Conservation (phyloP, 306 rosid genomes). For the Lupinus albus region DNA sequence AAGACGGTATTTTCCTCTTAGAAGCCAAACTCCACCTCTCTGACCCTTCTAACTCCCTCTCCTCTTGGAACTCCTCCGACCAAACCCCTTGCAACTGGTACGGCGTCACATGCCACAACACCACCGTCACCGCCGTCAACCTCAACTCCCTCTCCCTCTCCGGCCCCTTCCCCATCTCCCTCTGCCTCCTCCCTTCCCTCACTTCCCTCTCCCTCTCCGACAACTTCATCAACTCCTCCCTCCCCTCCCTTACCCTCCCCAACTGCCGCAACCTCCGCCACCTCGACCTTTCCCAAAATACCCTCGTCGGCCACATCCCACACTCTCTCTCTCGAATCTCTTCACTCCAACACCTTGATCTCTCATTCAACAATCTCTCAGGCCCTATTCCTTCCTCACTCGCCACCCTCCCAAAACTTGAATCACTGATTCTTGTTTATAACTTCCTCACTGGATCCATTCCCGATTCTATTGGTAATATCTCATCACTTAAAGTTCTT, state of each 20-base stretch:
- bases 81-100: slow-evolving; percentile 59
- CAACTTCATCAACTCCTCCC: slow-evolving; percentile 45
- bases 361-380: slow-evolving; percentile 58
- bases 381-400: slow-evolving; percentile 56
- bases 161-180: slow-evolving; percentile 52
- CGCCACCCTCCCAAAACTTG: slow-evolving; percentile 47
- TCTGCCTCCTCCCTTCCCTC: slow-evolving; percentile 66
- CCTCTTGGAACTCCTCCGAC: slow-evolving; percentile 52
- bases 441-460: slow-evolving; percentile 53
- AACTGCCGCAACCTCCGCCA: slow-evolving; percentile 41
- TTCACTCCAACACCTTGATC: slow-evolving; percentile 50
- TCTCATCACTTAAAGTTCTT: slow-evolving; percentile 51
- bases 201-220: slow-evolving; percentile 41
- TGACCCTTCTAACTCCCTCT: slow-evolving; percentile 49
- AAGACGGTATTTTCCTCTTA: slow-evolving; percentile 61
- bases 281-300: slow-evolving; percentile 56
- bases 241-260: slow-evolving; percentile 38
- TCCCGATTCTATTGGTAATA: slow-evolving; percentile 47
- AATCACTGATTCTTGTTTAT: slow-evolving; percentile 40
- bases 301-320: slow-evolving; percentile 56
- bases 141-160: slow-evolving; percentile 38
- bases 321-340: slow-evolving; percentile 42
- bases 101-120: slow-evolving; percentile 51
- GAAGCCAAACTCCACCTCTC: slow-evolving; percentile 47
- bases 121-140: slow-evolving; percentile 45